Evolutionary conservation across 768 basidiomycete genomes (phyloP), one percentile per base, ranked within the genome.

Genomic region (Postia placenta): DNA sequence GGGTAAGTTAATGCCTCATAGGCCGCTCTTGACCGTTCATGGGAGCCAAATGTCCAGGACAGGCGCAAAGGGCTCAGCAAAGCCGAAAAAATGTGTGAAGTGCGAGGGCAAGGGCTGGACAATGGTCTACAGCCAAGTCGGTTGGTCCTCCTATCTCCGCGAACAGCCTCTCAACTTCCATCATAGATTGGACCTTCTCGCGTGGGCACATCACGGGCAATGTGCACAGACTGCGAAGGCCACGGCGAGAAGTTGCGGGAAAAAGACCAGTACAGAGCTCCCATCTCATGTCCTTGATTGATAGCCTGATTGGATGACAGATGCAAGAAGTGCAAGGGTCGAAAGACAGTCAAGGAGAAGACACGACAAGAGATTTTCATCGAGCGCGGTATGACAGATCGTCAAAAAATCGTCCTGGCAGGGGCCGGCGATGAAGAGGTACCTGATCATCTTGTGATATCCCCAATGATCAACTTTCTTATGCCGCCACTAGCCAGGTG

Each of bases 251-350:
- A 80, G 58, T 64, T 92, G 36, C 81, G 82, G 51, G 90, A 92
- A 57, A 92, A 92, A 60, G 92, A 94, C 58, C 72, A 83, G 90
- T 90, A 55, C 17, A 76, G 38, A 14, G n/a, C n/a, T n/a, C n/a
- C n/a, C n/a, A n/a, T n/a, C n/a, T n/a, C n/a, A n/a, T n/a, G n/a
- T n/a, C n/a, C n/a, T n/a, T n/a, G n/a, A n/a, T n/a, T n/a, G n/a
- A n/a, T n/a, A n/a, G n/a, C n/a, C 28, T 17, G 11, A 45, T 19
- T 41, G 47, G 25, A 19, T 3, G 4, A 5, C 17, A 95, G 93
- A 56, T 97, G 94, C 69, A 97, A 94, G 68, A 95, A 91, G 62
- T 98, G 95, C 69, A 92, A 93, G 60, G 95, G 93, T 3, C 76
- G 79, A 45, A 86, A 84, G 64, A 85, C 82, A 0, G 77, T 87